Evolutionary conservation across 768 basidiomycete species (phyloP).

Genomic region (Mycena epipterygia): DNA sequence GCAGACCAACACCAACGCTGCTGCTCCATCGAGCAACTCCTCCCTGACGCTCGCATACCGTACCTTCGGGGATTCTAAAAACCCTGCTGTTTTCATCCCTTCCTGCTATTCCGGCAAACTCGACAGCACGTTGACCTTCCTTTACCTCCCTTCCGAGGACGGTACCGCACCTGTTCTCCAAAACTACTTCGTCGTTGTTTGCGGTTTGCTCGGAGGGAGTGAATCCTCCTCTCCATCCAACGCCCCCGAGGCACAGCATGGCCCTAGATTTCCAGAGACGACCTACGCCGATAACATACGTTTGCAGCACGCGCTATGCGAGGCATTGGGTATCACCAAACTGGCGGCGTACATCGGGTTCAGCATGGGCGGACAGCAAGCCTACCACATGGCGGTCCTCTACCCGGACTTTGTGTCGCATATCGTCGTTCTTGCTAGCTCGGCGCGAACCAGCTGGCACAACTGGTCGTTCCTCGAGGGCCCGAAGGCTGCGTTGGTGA

Average conservation of each 20-base stretch:
- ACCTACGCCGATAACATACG: conserved; percentile 35
- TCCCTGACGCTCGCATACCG: conserved; percentile 32
- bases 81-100: conserved; percentile 31
- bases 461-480: conserved; percentile 36
- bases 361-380: conserved; percentile 37
- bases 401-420: conserved; percentile 28
- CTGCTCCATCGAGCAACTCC: conserved; percentile 8
- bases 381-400: conserved; percentile 31
- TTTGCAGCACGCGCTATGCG: conserved; percentile 30
- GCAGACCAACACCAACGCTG: conserved; percentile 13
- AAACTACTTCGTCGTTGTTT: conserved; percentile 27
- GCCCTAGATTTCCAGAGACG: conserved; percentile 22
- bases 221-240: conserved; percentile 35
- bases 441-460: conserved; percentile 35
- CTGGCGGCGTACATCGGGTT: conserved; percentile 33
- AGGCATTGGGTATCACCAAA: conserved; percentile 17
- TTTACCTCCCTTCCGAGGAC: conserved; percentile 16
- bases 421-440: conserved; percentile 30
- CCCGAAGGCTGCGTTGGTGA: conserved; percentile 34
- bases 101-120: conserved; percentile 26
- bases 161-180: conserved; percentile 13
- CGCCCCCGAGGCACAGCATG: conserved; percentile 3
- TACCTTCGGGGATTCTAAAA: conserved; percentile 16
- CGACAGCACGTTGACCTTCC: conserved; percentile 26
- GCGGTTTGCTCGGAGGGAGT: conserved; percentile 26